Evolutionary conservation across 2,329 filamentous ascomycete species (phyloP).

Genomic region (Phaeosphaeriaceae sp.): DNA sequence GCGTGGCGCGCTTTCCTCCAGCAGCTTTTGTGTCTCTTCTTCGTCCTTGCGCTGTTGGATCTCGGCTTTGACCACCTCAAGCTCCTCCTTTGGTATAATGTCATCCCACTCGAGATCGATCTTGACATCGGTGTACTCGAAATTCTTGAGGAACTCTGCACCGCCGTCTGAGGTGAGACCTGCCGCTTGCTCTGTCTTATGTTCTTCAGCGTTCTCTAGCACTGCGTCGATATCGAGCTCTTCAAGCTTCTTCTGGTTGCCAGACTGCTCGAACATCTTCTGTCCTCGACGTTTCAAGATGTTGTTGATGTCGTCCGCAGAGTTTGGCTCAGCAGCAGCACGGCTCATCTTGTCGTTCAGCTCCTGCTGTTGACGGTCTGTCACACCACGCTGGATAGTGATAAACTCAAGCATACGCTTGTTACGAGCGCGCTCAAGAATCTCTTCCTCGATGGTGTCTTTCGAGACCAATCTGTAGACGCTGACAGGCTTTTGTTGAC

Average conservation of each 20-base stretch:
- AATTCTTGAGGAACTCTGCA: conserved; percentile 89
- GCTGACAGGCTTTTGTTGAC: conserved; percentile 93
- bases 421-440: conserved; percentile 93
- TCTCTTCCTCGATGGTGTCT: conserved; percentile 97
- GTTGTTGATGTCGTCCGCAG: conserved; percentile 92
- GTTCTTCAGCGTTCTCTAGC: conserved; percentile 94
- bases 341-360: conserved; percentile 72
- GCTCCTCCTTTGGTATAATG: conserved; percentile 92
- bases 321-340: conserved; percentile 79
- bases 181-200: conserved; percentile 93
- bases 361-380: conserved; percentile 87
- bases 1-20: conserved; percentile 85
- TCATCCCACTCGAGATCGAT: conserved; percentile 97
- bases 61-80: conserved; percentile 87
- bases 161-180: conserved; percentile 94
- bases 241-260: conserved; percentile 95
- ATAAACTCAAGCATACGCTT: conserved; percentile 97
- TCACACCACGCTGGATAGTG: conserved; percentile 95
- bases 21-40: conserved; percentile 79
- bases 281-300: conserved; percentile 98
- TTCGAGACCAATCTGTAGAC: conserved; percentile 97
- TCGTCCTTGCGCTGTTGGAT: conserved; percentile 86
- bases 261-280: conserved; percentile 97
- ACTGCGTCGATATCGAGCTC: conserved; percentile 98
- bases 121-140: conserved; percentile 97